Conservation (phyloP, 192 early-diverging fungal genomes). For the Coemansia sp. region DNA sequence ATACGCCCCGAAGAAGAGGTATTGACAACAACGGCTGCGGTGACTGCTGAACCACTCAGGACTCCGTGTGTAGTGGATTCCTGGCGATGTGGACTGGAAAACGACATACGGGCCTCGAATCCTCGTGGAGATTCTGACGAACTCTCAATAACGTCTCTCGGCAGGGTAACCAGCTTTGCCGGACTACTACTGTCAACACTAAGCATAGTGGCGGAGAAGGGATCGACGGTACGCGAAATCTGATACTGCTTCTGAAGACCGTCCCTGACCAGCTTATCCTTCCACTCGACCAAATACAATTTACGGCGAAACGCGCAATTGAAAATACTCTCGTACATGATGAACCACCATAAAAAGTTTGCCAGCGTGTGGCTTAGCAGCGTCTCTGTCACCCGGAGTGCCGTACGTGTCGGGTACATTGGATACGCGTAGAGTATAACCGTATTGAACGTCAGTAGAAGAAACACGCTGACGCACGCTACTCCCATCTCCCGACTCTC, state of each 20-base stretch:
- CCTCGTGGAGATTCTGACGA: constrained; percentile 6
- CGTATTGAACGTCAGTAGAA: constrained; percentile 43
- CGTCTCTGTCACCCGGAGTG: constrained; percentile 23
- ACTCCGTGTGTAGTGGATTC: constrained; percentile 7
- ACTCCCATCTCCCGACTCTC: constrained; percentile 46
- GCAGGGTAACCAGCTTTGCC: constrained; percentile 26
- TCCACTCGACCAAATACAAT: constrained; percentile 37
- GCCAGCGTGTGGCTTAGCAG: constrained; percentile 29
- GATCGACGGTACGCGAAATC: constrained; percentile 40
- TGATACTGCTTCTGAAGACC: constrained; percentile 51
- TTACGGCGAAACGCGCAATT: constrained; percentile 36
- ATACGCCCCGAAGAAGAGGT: neutral
- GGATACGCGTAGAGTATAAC: constrained; percentile 38
- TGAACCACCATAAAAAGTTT: constrained; percentile 53
- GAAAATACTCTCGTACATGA: constrained; percentile 48
- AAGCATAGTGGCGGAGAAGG: constrained; percentile 35
- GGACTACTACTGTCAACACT: constrained; percentile 21
- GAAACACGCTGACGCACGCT: constrained; percentile 35
- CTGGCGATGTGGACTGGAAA: constrained; percentile 18
- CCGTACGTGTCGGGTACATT: constrained; percentile 23
- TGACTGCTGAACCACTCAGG: neutral
- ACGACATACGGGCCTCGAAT: constrained; percentile 38
- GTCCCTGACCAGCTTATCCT: constrained; percentile 42
- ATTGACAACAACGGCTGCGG: neutral
- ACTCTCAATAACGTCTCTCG: constrained; percentile 18